These are phyloP conservation scores for Cairneyella variabilis DNA, from an alignment of 495 filamentous ascomycete species.

Conservation along the genomic window DNA sequence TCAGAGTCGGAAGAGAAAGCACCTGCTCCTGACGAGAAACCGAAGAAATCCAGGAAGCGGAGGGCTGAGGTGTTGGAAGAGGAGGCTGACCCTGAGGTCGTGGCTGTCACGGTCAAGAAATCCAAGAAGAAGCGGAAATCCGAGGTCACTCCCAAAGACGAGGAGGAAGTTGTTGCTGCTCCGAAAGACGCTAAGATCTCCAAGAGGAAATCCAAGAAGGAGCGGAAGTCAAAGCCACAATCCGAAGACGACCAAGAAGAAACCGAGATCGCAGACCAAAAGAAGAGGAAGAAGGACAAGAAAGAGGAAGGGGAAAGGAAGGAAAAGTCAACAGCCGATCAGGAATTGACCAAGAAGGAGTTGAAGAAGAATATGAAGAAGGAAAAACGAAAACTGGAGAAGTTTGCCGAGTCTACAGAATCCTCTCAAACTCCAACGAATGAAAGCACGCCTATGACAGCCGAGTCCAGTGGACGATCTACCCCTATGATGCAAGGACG, in stretches of 20 bases:
- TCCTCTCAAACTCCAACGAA: constrained; percentile 25
- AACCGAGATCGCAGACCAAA: constrained; percentile 33
- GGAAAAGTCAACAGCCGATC: constrained; percentile 20
- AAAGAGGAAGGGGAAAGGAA: constrained; percentile 37
- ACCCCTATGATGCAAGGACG: constrained; percentile 45
- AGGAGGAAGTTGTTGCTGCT: not conserved
- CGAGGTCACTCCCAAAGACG: constrained; percentile 1
- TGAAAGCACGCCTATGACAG: constrained; percentile 22
- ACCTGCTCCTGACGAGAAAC: constrained; percentile 5
- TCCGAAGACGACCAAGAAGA: constrained; percentile 29
- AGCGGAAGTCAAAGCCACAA: constrained; percentile 2
- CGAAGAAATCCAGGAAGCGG: constrained; percentile 21
- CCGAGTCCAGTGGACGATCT: constrained; percentile 26
- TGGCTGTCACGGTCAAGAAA: constrained; percentile 21
- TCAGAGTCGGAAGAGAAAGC: constrained; percentile 15
- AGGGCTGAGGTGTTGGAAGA: constrained; percentile 17
- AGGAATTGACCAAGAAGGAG: constrained; percentile 23
- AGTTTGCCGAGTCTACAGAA: constrained; percentile 18
- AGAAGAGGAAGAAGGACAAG: constrained; percentile 27
- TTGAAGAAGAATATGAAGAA: constrained; percentile 28
- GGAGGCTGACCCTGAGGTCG: constrained; percentile 12
- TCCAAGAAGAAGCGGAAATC: constrained; percentile 19
- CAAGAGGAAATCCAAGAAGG: constrained; percentile 11
- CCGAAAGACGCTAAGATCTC: not conserved
- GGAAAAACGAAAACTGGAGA: constrained; percentile 19